Evolutionary conservation across 2,329 filamentous ascomycete species (phyloP), one percentile per base, ranked within the genome.

Genomic region (Claviceps purpurea): DNA sequence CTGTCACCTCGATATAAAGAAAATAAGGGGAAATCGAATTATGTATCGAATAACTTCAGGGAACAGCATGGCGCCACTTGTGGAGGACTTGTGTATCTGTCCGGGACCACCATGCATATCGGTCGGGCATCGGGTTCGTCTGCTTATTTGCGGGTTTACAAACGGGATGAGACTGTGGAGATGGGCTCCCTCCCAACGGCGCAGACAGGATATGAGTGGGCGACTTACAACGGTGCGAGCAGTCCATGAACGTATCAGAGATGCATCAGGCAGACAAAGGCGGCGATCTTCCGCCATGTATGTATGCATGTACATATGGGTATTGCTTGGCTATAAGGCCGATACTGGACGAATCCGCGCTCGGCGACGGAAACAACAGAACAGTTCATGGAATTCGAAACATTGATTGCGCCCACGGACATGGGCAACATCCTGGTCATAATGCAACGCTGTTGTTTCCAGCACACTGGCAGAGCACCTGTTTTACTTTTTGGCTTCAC

Each of bases 41-140:
- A 46, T 41, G 14, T 42, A 24, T 50, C 49, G 20, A 10, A 50
- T 13, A 52, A 38, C 41, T 20, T 46, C 20, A 47, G 41, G 41
- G 16, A 41, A 54, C 8, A 42, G 41, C 39, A 52, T 39, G 52
- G 47, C 20, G 46, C 50, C 46, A 52, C 47, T 30, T 49, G 46
- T 22, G 44, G 30, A 49, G 45, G 38, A 30, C 22, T 30, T 26
- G 44, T 46, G 44, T 18, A 49, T 24, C 30, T 53, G 13, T 44
- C 20, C 24, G 13, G 18, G 22, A 38, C 18, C 22, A 47, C 38
- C n/a, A 24, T 24, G 34, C 10, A 47, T 4, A 37, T 37, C 20
- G 8, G 26, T 30, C 26, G 8, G 26, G 13, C 26, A 30, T 43
- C 24, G 26, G 41, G n/a, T 3, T 34, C n/a, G 38, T n/a, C 24